Evolutionary conservation across 2,329 filamentous ascomycete species (phyloP), one percentile per base, ranked within the genome.

Genomic region (Fusarium multiceps): DNA sequence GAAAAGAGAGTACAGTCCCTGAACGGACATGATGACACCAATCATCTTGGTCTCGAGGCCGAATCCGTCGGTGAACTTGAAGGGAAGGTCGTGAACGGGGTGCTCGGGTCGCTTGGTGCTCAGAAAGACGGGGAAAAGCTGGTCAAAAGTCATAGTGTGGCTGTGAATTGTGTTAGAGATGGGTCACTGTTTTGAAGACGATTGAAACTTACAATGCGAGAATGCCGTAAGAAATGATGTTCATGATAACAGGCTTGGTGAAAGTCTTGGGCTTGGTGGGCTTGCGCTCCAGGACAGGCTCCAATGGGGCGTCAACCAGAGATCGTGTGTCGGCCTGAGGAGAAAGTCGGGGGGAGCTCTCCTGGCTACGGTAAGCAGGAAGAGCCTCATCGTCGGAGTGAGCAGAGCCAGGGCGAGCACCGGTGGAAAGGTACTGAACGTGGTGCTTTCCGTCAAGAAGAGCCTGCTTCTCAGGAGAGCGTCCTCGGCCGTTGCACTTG

Each of bases 111-210:
- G 78, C 18, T 81, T 81, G 46, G 93, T 93, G 79, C 92, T 95
- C 76, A 99, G 88, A 73, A 99, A 93, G 3, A 98, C 92, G 0
- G 96, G 95, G 73, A 98, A 90, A 50, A 98, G 87, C 76, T 97
- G 93, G 80, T 99, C 96, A 74, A 97, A 96, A 0, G 94, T 97
- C 81, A 99, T 98, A 14, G 95, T 98, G 82, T 98, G 95, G 82
- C 94, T 97, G 75, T 21, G n/a, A 28, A 32, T 14, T 16, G 45
- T 59, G 49, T 77, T 67, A 63, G 48, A 77, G 73, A 30, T 6
- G 8, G 7, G 5, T 13, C 30, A 30, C 11, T 11, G 20, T 41
- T 11, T n/a, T 25, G 1, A 21, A 37, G 14, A n/a, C 8, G 11
- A 27, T 9, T 8, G 10, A 12, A 23, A 90, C 93, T 88, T 87